Percentiles rank a stretch among this genome's conserved stretches.
Evolutionary conservation across 2,329 filamentous ascomycete genomes (phyloP).

Genomic region (Colletotrichum lupini): DNA sequence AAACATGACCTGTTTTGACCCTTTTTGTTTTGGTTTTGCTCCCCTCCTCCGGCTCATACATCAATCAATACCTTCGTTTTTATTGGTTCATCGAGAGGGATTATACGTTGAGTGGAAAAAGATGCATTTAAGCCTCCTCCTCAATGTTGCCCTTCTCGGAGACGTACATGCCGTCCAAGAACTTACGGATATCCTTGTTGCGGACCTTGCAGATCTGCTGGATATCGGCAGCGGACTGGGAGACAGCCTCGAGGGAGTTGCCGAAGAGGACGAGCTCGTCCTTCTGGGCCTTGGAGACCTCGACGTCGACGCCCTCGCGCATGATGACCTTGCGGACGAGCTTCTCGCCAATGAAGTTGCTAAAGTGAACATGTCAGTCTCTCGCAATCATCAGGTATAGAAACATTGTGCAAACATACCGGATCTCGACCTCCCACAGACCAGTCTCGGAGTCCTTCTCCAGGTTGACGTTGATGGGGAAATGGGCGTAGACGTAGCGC

Average conservation of each 20-base stretch:
- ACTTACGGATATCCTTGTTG: conserved; percentile 99
- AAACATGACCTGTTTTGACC: conserved; percentile 13
- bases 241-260: conserved; percentile 97
- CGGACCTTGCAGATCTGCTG: conserved; percentile 99
- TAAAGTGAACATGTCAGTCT: conserved; percentile 47
- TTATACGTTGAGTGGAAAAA: background rate
- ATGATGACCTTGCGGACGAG: conserved; percentile 92
- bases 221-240: conserved; percentile 98
- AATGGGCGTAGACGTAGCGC: conserved; percentile 99
- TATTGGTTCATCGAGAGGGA: background rate
- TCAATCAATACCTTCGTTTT: background rate
- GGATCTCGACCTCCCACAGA: conserved; percentile 93
- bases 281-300: conserved; percentile 92
- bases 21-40: conserved; percentile 5
- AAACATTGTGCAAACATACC: conserved; percentile 65
- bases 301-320: conserved; percentile 90
- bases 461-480: conserved; percentile 99
- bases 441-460: conserved; percentile 95
- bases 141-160: conserved; percentile 97
- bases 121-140: conserved; percentile 67
- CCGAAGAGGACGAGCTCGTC: conserved; percentile 94
- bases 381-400: too few relatives aligned
- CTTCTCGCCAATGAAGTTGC: conserved; percentile 99
- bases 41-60: conserved; percentile 5
- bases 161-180: conserved; percentile 99